phyloP scores from a whole-genome alignment of 2,329 filamentous ascomycete genomes.

The Onygena corvina region DNA sequence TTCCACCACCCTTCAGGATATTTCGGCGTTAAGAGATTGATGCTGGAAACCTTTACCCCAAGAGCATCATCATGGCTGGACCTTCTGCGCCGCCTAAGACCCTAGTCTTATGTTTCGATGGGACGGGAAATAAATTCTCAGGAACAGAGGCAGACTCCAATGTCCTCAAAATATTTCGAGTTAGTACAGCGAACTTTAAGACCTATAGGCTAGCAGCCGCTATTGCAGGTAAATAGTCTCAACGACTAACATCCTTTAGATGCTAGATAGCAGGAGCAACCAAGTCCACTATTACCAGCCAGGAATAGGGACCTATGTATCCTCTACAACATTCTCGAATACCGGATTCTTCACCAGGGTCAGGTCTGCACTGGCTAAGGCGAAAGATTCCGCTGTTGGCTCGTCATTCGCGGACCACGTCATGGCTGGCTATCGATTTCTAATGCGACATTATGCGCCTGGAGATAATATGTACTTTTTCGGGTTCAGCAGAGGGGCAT shows the following conservation, averaged over 20 bases:
- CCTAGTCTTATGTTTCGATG: conserved; percentile 19
- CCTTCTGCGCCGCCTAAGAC: conserved; percentile 14
- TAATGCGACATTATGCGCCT: conserved; percentile 45
- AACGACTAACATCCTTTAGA: conserved; percentile 17
- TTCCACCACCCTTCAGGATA: no score
- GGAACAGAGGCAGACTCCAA: conserved; percentile 40
- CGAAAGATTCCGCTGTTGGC: conserved; percentile 15
- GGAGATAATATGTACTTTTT: conserved; percentile 45
- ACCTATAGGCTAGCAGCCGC: neutral
- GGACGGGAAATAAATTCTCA: conserved; percentile 22
- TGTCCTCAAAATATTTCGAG: conserved; percentile 38
- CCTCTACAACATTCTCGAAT: conserved; percentile 25
- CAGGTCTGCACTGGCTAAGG: conserved; percentile 15
- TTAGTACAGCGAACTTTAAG: conserved; percentile 9
- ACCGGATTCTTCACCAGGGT: conserved; percentile 22
- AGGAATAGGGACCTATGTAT: conserved; percentile 37
- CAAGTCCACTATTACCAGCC: conserved; percentile 21
- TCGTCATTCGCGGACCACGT: conserved; percentile 41
- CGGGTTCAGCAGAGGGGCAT: conserved; percentile 44
- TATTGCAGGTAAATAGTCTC: neutral
- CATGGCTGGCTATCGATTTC: conserved; percentile 42
- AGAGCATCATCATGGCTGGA: neutral
- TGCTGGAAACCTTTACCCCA: no score
- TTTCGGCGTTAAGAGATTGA: no score
- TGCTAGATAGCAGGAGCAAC: conserved; percentile 28